These are phyloP conservation scores for Cryptosporidium meleagridis DNA, from an alignment of 169 alveolate species.

Conservation along the genomic window DNA sequence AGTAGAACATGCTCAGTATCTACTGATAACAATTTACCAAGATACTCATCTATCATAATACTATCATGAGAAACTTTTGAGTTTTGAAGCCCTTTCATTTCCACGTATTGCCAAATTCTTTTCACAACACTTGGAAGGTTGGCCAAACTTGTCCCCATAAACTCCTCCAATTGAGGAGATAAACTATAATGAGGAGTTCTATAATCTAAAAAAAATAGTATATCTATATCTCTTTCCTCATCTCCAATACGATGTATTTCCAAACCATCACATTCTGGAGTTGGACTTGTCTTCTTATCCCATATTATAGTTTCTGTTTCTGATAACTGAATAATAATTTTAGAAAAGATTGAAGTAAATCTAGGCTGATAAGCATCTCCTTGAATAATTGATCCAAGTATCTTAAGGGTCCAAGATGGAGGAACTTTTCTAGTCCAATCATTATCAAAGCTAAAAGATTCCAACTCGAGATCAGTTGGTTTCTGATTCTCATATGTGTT, in stretches of 20 bases:
- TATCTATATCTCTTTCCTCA: slow-evolving; percentile 72
- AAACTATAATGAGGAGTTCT: slow-evolving; percentile 75
- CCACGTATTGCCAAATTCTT: slow-evolving; percentile 77
- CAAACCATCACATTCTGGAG: slow-evolving; percentile 78
- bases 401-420: slow-evolving; percentile 77
- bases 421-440: slow-evolving; percentile 70
- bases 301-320: slow-evolving; percentile 76
- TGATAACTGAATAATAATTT: slow-evolving; percentile 67
- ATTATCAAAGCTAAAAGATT: slow-evolving; percentile 52
- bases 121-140: slow-evolving; percentile 69
- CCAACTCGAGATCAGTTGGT: slow-evolving; percentile 64
- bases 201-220: slow-evolving; percentile 71
- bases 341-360: slow-evolving; percentile 76
- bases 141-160: slow-evolving; percentile 74
- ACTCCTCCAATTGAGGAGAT: slow-evolving; percentile 61
- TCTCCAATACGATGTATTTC: slow-evolving; percentile 76
- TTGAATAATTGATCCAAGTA: slow-evolving; percentile 75
- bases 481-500: slow-evolving; percentile 75
- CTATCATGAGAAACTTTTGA: slow-evolving; percentile 62
- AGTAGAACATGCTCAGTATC: slow-evolving; percentile 31
- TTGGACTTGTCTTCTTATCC: slow-evolving; percentile 72
- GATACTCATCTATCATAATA: slow-evolving; percentile 15
- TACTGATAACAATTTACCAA: slow-evolving; percentile 1
- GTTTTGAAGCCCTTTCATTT: slow-evolving; percentile 69
- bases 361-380: slow-evolving; percentile 63